Conservation (phyloP, 192 early-diverging fungal species). For the Jimgerdemannia lactiflua region DNA sequence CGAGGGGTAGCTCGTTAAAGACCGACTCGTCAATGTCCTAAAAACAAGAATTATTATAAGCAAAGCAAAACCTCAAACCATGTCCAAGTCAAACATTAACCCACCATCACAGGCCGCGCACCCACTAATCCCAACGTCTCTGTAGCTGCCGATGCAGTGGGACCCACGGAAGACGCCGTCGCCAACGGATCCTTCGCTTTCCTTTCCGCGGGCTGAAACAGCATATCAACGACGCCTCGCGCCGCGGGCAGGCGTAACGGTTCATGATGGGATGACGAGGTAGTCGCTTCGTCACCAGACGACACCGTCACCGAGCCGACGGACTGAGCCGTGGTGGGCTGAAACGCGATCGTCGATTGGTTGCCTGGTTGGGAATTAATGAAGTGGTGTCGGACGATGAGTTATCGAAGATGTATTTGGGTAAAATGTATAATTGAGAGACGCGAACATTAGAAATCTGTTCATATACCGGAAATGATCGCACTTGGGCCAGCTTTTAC, state of each 20-base stretch:
- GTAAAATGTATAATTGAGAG: too few relatives aligned
- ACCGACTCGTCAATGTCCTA: constrained; percentile 25
- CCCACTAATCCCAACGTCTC: neutral
- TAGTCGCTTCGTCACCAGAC: neutral
- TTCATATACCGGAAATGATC: constrained; percentile 20
- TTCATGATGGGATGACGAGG: neutral
- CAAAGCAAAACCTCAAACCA: too few relatives aligned
- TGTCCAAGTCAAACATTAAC: neutral
- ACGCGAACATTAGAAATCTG: neutral
- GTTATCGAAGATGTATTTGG: too few relatives aligned
- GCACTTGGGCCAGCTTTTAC: constrained; percentile 20
- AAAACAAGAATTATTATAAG: neutral
- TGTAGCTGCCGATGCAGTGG: neutral
- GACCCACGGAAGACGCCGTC: too few relatives aligned
- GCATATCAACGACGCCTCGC: neutral
- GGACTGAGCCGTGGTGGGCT: neutral
- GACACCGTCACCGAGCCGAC: neutral
- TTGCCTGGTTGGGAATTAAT: too few relatives aligned
- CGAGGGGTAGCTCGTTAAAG: constrained; percentile 31
- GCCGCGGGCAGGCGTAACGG: neutral
- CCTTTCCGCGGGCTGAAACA: neutral
- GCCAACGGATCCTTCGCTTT: neutral
- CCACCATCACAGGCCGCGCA: neutral
- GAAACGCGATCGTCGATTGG: neutral
- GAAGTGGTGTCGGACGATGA: too few relatives aligned